These are phyloP conservation scores for Solanum ossicruentum DNA, from an alignment of 257 asterid genomes.

Conservation along the genomic window DNA sequence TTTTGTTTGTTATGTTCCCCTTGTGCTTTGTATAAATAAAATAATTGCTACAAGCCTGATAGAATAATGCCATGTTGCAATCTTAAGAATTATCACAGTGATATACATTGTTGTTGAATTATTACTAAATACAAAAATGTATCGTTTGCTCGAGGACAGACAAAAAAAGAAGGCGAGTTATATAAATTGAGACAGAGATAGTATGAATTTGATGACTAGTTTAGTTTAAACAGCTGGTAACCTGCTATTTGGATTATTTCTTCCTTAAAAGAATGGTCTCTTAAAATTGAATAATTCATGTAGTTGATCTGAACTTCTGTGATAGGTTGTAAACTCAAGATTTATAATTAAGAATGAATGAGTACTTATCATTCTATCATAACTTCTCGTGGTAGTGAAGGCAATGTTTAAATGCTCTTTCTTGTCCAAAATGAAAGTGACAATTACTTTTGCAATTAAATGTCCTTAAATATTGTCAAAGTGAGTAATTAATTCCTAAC, in stretches of 20 bases:
- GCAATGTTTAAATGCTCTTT: background rate
- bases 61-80: background rate
- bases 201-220: too few relatives aligned
- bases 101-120: too few relatives aligned
- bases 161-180: too few relatives aligned
- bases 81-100: background rate
- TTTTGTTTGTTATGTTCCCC: background rate
- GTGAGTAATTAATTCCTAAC: background rate
- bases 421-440: background rate
- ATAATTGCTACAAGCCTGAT: background rate
- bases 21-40: background rate
- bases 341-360: too few relatives aligned
- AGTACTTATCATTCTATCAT: too few relatives aligned
- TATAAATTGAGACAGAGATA: too few relatives aligned
- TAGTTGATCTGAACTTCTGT: background rate
- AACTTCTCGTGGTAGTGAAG: background rate
- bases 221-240: too few relatives aligned
- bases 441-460: background rate
- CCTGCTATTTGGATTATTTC: background rate
- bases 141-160: too few relatives aligned
- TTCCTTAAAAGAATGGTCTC: background rate
- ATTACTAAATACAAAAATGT: too few relatives aligned
- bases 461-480: background rate
- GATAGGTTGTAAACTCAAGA: background rate
- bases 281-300: background rate